phyloP scores from a whole-genome alignment of 352 stramenopile genomes.

The Hyaloperonospora arabidopsidis region DNA sequence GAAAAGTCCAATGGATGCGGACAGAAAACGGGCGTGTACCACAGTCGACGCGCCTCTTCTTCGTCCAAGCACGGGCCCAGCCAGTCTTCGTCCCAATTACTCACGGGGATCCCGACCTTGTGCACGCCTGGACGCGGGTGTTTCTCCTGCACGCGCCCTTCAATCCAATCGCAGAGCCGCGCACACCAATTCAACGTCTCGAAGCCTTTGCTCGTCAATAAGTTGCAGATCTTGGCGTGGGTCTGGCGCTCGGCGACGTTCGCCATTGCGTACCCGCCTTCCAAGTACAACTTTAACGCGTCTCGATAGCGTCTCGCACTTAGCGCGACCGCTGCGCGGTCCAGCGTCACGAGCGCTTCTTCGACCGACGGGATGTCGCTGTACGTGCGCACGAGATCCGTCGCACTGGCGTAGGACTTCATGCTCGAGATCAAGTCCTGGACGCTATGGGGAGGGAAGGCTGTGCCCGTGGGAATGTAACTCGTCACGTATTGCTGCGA shows the following conservation, averaged over 20 bases:
- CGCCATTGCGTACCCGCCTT: conserved; percentile 78
- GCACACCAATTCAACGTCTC: conserved; percentile 84
- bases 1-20: conserved; percentile 66
- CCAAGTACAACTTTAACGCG: conserved; percentile 73
- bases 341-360: conserved; percentile 64
- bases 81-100: conserved; percentile 71
- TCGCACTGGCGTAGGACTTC: conserved; percentile 69
- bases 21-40: conserved; percentile 78
- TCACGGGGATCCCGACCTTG: conserved; percentile 68
- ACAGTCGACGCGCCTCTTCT: conserved; percentile 66
- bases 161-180: conserved; percentile 74
- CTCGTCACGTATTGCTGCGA: conserved; percentile 72
- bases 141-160: conserved; percentile 69
- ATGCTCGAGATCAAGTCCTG: conserved; percentile 72
- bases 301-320: conserved; percentile 61
- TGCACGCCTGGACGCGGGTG: conserved; percentile 66
- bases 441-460: conserved; percentile 54
- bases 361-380: conserved; percentile 69
- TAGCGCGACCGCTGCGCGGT: conserved; percentile 56
- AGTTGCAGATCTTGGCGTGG: conserved; percentile 79
- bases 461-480: conserved; percentile 56
- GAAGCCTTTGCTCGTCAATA: conserved; percentile 79
- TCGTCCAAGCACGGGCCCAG: conserved; percentile 60
- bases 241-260: conserved; percentile 72
- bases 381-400: conserved; percentile 65